Evolutionary conservation across 1,284 basidiomycete genomes (phyloP), one percentile per base, ranked within the genome.

Genomic region (Ustilago crameri): DNA sequence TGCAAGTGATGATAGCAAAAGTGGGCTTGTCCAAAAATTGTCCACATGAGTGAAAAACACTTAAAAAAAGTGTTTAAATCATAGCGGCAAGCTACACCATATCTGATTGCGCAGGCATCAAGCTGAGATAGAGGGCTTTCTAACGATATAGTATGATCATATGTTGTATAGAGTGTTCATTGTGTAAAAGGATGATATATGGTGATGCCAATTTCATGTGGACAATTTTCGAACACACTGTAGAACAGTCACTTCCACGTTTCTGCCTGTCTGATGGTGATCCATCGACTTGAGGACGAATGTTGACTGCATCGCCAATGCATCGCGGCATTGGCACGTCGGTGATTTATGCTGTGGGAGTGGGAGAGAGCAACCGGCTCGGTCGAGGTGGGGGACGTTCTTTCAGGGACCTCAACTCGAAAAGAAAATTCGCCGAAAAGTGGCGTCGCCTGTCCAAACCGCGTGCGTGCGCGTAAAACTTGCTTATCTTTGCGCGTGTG

Each of bases 391-490:
- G 35, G 32, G 32, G 32, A 34, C 32, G 15, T 34, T 15, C 32
- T 30, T 30, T 30, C n/a, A n/a, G n/a, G 30, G 30, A 30, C 30
- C 30, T 12, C 30, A 30, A 30, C 12, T 17, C 9, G 32, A 34
- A 34, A 15, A 34, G 35, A 37, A 15, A 37, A 42, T 46, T 46
- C 34, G 44, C 24, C 35, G 9, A 38, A 42, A 30, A 5, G 15
- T 14, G 17, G 26, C 14, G 15, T 14, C 3, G 45, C 22, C 27
- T 38, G 26, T 35, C n/a, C n/a, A n/a, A n/a, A n/a, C n/a, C n/a
- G n/a, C n/a, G n/a, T n/a, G n/a, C 30, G 41, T 7, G 27, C 43
- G 53, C 32, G 52, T 51, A 14, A 24, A 8, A 30, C 37, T 41
- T 34, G 20, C 30, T 51, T 55, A 41, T 50, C 37, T 50, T 22